Evolutionary conservation across 163 green algal genomes (phyloP).

Genomic region (Smithsoniella earleae): DNA sequence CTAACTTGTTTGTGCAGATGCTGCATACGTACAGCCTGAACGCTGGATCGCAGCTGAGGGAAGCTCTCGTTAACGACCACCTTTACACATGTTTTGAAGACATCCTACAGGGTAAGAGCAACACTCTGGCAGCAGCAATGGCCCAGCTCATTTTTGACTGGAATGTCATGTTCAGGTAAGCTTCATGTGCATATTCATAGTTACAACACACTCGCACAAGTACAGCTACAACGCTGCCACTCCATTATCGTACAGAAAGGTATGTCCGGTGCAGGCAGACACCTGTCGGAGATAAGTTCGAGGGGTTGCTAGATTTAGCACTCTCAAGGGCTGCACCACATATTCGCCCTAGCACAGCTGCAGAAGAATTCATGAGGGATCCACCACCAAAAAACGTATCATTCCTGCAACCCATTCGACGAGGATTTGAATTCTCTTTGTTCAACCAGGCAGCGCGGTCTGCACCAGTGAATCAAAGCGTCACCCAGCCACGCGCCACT

Average conservation of each 20-base stretch:
- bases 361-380: constrained; percentile 1
- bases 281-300: background rate
- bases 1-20: constrained; percentile 1
- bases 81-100: constrained; percentile 2
- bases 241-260: background rate
- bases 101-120: background rate
- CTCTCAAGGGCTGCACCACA: background rate
- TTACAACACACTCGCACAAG: background rate
- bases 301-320: background rate
- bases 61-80: background rate
- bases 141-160: background rate
- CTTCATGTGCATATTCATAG: background rate
- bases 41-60: background rate
- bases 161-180: constrained; percentile 18
- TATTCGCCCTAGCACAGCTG: background rate
- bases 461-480: too few species aligned
- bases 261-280: background rate
- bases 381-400: background rate
- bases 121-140: background rate
- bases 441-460: constrained; percentile 14
- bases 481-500: too few species aligned
- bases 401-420: background rate
- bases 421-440: background rate
- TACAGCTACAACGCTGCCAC: background rate
- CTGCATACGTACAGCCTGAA: constrained; percentile 16